Percentiles rank a stretch among this genome's conserved stretches.
These are phyloP conservation scores for Hsuehochloa calcarea DNA, from an alignment of 176 grass and related monocot species.

Conservation along the genomic window DNA sequence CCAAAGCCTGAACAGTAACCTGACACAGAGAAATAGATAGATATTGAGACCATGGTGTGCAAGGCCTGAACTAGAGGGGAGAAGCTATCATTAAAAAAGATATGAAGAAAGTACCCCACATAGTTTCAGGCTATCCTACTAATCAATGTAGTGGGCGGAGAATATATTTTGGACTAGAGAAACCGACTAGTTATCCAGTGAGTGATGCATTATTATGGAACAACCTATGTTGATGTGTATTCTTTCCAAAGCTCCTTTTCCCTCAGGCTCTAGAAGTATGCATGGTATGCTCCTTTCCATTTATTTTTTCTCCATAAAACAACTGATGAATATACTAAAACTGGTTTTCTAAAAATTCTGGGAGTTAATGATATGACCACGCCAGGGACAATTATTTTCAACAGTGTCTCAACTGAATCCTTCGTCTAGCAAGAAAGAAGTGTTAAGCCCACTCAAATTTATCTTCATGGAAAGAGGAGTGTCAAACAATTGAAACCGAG, in stretches of 20 bases:
- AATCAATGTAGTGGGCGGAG: neutral
- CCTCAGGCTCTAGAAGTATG: neutral
- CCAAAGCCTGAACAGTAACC: slow-evolving; percentile 87
- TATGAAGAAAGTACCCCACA: neutral
- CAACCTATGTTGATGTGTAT: neutral
- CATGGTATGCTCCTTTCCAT: neutral
- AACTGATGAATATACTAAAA: neutral
- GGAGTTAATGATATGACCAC: neutral
- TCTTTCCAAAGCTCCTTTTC: slow-evolving; percentile 10
- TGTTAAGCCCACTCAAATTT: neutral
- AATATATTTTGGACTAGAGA: neutral
- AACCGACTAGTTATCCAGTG: neutral
- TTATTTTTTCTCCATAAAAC: neutral
- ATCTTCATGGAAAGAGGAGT: neutral
- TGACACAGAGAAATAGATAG: slow-evolving; percentile 21
- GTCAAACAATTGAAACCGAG: neutral
- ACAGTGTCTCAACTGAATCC: neutral
- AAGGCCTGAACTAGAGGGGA: neutral
- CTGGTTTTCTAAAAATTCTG: neutral
- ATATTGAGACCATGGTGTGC: neutral
- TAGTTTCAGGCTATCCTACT: neutral
- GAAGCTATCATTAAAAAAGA: neutral
- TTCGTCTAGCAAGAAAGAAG: neutral
- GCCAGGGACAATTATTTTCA: neutral
- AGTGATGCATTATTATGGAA: neutral